Base-by-base conservation (phyloP, 805 yeast species). In the Wickerhamiella siamensis region DNA sequence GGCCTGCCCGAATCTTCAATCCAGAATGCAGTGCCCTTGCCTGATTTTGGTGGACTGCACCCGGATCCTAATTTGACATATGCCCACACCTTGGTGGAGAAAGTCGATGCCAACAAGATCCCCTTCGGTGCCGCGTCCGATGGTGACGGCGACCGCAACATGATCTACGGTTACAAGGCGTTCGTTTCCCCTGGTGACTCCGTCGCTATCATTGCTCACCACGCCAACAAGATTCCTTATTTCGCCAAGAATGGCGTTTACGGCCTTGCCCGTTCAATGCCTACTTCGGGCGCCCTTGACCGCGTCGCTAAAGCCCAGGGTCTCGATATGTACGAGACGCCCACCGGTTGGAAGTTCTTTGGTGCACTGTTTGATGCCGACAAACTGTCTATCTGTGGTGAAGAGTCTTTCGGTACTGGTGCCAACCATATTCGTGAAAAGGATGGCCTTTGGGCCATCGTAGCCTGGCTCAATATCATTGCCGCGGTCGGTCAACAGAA, bases 51-150 rank as follows among this genome's bases (percentile, higher is more conserved):
- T 48, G 98, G 98, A 1, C 69, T 86, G 51, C 98, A 88, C 61
- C 98, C 98, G 17, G 98, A 88, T 64, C 98, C 98, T 50, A 88
- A 88, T 65, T 72, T 88, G 61, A 87, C 96, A 12, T 88, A 91
- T 58, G 98, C 97, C 9, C 74, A 71, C 45, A 76, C 94, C 16
- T 69, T 88, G 48, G 98, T 88, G 17, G 79, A 74, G 27, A 71
- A 72, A 49, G 98, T 88, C n/a, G 96, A 91, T 56, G 57, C 62
- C 17, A 81, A 81, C 45, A 65, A 75, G 45, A 82, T 87, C 50
- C 82, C 88, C 5, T 88, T 88, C 59, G 98, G 98, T 49, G 97
- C 97, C 31, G 97, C 97, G 6, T 81, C 94, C n/a, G 98, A 84
- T 59, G 98, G 98, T 62, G 98, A 88, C 55, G 98, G 98, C 61